These are phyloP conservation scores for Teunomyces barrocoloradensis DNA, from an alignment of 805 yeast species.

Conservation along the genomic window DNA sequence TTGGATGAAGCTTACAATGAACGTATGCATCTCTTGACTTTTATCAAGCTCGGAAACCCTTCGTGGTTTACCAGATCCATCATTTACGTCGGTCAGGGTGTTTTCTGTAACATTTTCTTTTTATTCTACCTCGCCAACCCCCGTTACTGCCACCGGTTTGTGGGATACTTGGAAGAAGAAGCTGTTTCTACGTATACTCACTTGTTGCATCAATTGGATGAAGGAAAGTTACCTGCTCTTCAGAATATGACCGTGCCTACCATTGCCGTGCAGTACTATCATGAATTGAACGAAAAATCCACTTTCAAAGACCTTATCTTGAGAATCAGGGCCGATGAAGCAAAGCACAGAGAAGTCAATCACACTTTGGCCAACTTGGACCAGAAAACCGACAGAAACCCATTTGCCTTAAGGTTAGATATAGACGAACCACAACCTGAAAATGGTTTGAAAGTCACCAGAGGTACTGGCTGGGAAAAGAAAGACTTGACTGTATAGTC, in stretches of 20 bases:
- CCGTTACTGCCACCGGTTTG: slow-evolving; percentile 68
- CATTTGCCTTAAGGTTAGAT: slow-evolving; percentile 51
- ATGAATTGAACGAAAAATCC: slow-evolving; percentile 46
- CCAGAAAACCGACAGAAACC: slow-evolving; percentile 58
- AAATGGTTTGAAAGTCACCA: slow-evolving; percentile 29
- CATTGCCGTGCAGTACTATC: slow-evolving; percentile 65
- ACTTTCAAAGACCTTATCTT: slow-evolving; percentile 58
- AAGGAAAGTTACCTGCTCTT: slow-evolving; percentile 50
- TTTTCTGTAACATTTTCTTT: slow-evolving; percentile 66
- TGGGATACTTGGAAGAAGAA: slow-evolving; percentile 76
- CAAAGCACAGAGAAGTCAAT: slow-evolving; percentile 76
- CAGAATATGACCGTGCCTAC: slow-evolving; percentile 48
- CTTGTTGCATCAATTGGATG: slow-evolving; percentile 51
- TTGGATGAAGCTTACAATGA: slow-evolving; percentile 77
- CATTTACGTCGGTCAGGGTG: slow-evolving; percentile 65
- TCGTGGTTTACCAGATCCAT: slow-evolving; percentile 53
- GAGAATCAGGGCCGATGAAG: slow-evolving; percentile 71
- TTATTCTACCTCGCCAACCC: slow-evolving; percentile 58
- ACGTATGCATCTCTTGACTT: slow-evolving; percentile 72
- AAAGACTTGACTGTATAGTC: slow-evolving; percentile 26
- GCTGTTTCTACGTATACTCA: slow-evolving; percentile 70
- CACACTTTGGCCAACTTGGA: slow-evolving; percentile 69
- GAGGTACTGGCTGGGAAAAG: slow-evolving; percentile 42
- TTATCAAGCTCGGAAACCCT: slow-evolving; percentile 63
- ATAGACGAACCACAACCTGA: slow-evolving; percentile 36